Base-by-base conservation (phyloP, 306 rosid genomes). In the Quercus alba region DNA sequence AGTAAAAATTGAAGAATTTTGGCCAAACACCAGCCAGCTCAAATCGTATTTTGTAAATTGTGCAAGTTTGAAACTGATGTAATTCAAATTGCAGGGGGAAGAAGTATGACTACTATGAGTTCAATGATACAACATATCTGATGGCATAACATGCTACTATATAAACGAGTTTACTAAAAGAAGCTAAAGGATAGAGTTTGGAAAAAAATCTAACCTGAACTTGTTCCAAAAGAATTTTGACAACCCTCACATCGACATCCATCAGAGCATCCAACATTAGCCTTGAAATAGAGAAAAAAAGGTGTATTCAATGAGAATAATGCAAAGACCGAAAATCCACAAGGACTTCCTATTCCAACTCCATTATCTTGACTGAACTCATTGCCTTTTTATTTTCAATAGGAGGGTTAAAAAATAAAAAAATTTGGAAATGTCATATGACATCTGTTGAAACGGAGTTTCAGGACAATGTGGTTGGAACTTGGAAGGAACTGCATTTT, bases 231-330 rank as follows among this genome's bases (percentile, higher is more conserved):
- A 6, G 79, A 46, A 61, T 87, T 87, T 59, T 76, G 38, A 77
- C 90, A 87, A 61, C 72, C n/a, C 12, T 73, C 78, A 26, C 90
- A 87, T 33, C 46, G 58, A 52, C 90, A 87, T 33, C 38, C 72
- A 5, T 6, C 25, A 3, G 88, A 84, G 71, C 88, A 84, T 69
- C 84, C 79, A 49, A 84, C 77, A 6, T 77, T 63, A 26, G 79
- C 81, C 90, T 86, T 57, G 15, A 66, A 13, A 20, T 54, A 76
- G 4, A 75, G 15, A 21, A 21, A 66, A 18, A 56, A 11, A 55
- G 5, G 3, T 26, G 25, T 19, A 11, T 75, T 20, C 2, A 25
- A 78, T 68, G 21, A 73, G 44, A 25, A 76, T 41, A 33, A 20
- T 54, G 35, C 17, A 4, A 19, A 59, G 13, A 5, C 5, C 3